These are phyloP conservation scores for Aspergillus hiratsukae DNA, from an alignment of 2,329 filamentous ascomycete genomes.

Conservation along the genomic window DNA sequence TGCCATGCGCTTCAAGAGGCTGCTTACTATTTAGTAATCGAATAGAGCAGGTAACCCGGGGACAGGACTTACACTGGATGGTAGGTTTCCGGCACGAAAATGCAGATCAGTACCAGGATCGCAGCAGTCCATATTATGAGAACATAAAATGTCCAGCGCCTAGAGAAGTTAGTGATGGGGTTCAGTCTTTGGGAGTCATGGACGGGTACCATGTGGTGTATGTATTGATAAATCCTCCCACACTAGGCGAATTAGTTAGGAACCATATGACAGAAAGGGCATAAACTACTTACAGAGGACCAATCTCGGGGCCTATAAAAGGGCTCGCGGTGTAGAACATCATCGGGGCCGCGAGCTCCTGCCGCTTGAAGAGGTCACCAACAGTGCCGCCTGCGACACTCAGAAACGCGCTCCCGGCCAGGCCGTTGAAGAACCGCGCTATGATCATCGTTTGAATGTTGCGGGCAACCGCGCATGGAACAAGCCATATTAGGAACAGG, in stretches of 20 bases:
- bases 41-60: conserved; percentile 43
- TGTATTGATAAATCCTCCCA: conserved; percentile 77
- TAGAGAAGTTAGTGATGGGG: conserved; percentile 8
- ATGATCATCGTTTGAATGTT: conserved; percentile 80
- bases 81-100: conserved; percentile 85
- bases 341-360: conserved; percentile 75
- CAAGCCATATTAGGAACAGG: conserved; percentile 72
- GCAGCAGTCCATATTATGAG: conserved; percentile 73
- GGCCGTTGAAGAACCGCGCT: conserved; percentile 63
- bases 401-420: conserved; percentile 50
- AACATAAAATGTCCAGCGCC: conserved; percentile 79
- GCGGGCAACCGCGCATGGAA: conserved; percentile 73
- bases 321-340: conserved; percentile 66
- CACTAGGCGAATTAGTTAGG: conserved; percentile 14
- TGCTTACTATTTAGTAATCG: conserved; percentile 3
- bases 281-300: conserved; percentile 41
- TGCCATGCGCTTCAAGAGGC: conserved; percentile 68
- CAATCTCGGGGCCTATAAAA: conserved; percentile 56
- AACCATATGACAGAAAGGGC: too few species aligned
- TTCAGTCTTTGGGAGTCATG: neutral
- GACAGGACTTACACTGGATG: conserved; percentile 47
- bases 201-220: conserved; percentile 57
- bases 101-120: conserved; percentile 59
- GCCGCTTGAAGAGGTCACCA: conserved; percentile 67
- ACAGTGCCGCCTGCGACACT: conserved; percentile 79